Percentiles rank a stretch among this genome's conserved stretches.
Evolutionary conservation across 352 stramenopile species (phyloP).

Genomic region (Pythium biforme): DNA sequence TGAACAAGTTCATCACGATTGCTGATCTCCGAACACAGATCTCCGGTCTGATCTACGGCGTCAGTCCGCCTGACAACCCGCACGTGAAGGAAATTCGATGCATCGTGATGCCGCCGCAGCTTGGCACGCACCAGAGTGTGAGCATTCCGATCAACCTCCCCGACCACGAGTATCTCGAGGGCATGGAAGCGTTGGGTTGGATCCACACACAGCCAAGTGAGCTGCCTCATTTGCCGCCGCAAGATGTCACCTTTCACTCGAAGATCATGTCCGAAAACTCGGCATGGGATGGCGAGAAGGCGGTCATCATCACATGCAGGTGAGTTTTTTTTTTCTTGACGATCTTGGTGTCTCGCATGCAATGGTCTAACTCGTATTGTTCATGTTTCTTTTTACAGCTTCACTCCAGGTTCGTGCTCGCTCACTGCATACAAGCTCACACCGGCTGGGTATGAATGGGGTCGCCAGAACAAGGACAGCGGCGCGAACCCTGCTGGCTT

Average conservation of each 20-base stretch:
- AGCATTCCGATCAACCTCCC: slow-evolving; percentile 97
- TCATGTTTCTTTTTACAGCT: slow-evolving; percentile 68
- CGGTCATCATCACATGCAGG: slow-evolving; percentile 96
- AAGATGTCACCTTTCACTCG: slow-evolving; percentile 96
- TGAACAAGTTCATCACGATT: slow-evolving; percentile 99
- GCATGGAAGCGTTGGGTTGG: slow-evolving; percentile 98
- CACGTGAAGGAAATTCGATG: slow-evolving; percentile 99
- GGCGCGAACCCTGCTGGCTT: slow-evolving; percentile 95
- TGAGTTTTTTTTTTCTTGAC: slow-evolving; percentile 19
- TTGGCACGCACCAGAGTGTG: slow-evolving; percentile 97
- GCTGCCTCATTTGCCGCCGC: slow-evolving; percentile 93
- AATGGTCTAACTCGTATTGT: slow-evolving; percentile 6
- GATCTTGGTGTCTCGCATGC: neutral
- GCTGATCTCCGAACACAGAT: slow-evolving; percentile 97
- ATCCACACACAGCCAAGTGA: slow-evolving; percentile 99
- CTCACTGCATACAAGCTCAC: slow-evolving; percentile 99
- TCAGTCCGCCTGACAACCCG: slow-evolving; percentile 97
- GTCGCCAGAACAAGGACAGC: slow-evolving; percentile 96
- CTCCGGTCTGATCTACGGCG: slow-evolving; percentile 98
- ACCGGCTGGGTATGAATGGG: slow-evolving; percentile 96
- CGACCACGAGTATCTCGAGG: slow-evolving; percentile 96
- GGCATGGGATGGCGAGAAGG: slow-evolving; percentile 96
- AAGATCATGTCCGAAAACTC: slow-evolving; percentile 98
- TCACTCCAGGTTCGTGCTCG: slow-evolving; percentile 99
- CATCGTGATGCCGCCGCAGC: slow-evolving; percentile 99